phyloP scores from a whole-genome alignment of 2,329 filamentous ascomycete genomes.

The Colletotrichum neosansevieriae region DNA sequence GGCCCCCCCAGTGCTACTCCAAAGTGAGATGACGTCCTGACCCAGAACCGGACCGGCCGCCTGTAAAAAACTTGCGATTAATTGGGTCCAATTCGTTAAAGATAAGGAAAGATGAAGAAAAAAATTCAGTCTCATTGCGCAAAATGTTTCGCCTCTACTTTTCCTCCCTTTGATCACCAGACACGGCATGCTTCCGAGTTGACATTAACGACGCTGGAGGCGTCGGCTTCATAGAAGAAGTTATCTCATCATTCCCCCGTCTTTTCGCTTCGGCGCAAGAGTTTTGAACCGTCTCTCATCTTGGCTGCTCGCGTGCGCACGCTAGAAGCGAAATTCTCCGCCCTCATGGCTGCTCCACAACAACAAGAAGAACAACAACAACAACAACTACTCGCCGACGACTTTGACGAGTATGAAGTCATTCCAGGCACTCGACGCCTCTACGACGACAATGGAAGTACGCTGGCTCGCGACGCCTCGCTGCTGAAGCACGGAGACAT shows the following conservation, averaged over 20 bases:
- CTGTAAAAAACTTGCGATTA: slow-evolving; percentile 14
- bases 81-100: slow-evolving; percentile 14
- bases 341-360: slow-evolving; percentile 34
- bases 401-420: slow-evolving; percentile 15
- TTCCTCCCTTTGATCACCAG: neutral
- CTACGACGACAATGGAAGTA: slow-evolving; percentile 29
- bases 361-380: no score
- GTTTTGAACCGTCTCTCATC: neutral
- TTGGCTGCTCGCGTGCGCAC: slow-evolving; percentile 3
- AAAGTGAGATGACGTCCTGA: slow-evolving; percentile 20
- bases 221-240: slow-evolving; percentile 35
- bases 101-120: neutral
- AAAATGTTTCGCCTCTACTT: neutral
- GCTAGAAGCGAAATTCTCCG: neutral
- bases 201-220: slow-evolving; percentile 36
- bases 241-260: neutral
- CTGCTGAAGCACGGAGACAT: slow-evolving; percentile 54
- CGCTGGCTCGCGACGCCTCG: slow-evolving; percentile 27
- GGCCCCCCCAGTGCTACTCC: no score
- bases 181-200: slow-evolving; percentile 34
- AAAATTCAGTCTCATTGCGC: slow-evolving; percentile 1
- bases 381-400: no score
- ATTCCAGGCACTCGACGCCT: slow-evolving; percentile 38
- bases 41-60: slow-evolving; percentile 4
- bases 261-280: neutral